Evolutionary conservation across 169 alveolate species (phyloP).

Genomic region (Plasmodium gaboni): DNA sequence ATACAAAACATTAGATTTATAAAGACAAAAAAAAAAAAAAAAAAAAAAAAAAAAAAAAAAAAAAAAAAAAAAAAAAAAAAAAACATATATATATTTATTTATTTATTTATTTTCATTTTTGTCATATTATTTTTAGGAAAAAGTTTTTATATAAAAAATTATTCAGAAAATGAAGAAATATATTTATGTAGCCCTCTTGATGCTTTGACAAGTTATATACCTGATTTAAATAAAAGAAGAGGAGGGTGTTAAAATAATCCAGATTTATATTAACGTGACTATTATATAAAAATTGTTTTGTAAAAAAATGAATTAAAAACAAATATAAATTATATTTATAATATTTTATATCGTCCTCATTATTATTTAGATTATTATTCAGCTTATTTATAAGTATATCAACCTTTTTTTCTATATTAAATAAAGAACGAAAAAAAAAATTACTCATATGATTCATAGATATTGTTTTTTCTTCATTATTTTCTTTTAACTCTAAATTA

Average conservation of each 20-base stretch:
- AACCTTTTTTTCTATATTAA: background rate
- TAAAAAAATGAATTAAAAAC: constrained; percentile 20
- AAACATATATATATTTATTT: no score
- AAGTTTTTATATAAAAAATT: constrained; percentile 23
- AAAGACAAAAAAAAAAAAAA: no score
- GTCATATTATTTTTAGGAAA: constrained; percentile 16
- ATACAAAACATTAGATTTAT: no score
- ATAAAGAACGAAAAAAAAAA: constrained; percentile 19
- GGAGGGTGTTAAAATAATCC: constrained; percentile 61
- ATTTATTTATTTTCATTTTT: no score
- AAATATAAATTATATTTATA: constrained; percentile 22
- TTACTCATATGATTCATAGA: constrained; percentile 15
- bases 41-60: no score
- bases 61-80: no score
- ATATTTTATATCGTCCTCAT: background rate
- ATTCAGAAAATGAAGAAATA: constrained; percentile 22
- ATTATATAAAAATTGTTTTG: constrained; percentile 67
- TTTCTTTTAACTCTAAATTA: constrained; percentile 16
- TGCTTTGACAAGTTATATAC: constrained; percentile 15
- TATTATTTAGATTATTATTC: background rate
- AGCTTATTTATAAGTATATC: background rate
- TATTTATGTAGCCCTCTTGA: constrained; percentile 13
- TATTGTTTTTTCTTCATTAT: background rate
- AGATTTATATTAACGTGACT: constrained; percentile 27
- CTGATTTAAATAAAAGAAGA: constrained; percentile 46